These are phyloP conservation scores for Ophiostoma tasmaniense DNA, from an alignment of 2,329 filamentous ascomycete genomes.

Conservation along the genomic window DNA sequence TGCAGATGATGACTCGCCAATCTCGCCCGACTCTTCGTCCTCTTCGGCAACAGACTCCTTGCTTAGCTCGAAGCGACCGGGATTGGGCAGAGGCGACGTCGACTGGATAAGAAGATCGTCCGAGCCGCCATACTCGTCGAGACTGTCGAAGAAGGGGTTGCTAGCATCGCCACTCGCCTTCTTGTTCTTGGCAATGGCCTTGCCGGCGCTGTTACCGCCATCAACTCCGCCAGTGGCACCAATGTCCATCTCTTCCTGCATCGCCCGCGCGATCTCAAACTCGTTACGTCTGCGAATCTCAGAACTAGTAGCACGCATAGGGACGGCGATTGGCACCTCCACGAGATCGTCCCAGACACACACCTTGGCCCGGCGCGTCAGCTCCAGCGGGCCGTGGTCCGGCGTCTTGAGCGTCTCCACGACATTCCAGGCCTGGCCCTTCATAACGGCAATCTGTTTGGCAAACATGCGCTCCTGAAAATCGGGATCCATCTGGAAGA, in stretches of 20 bases:
- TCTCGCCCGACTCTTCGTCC: conserved; percentile 21
- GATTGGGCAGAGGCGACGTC: conserved; percentile 58
- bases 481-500: conserved; percentile 88
- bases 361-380: conserved; percentile 81
- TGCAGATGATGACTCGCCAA: background rate
- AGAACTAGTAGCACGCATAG: conserved; percentile 74
- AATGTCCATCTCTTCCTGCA: conserved; percentile 90
- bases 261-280: conserved; percentile 28
- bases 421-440: conserved; percentile 98
- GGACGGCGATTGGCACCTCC: conserved; percentile 88
- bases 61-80: conserved; percentile 64
- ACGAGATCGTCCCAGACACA: conserved; percentile 98
- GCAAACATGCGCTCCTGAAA: conserved; percentile 99
- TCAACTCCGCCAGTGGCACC: conserved; percentile 42
- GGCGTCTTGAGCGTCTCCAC: conserved; percentile 90
- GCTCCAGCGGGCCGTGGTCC: conserved; percentile 84
- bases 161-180: conserved; percentile 11
- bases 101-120: conserved; percentile 63
- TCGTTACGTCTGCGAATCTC: conserved; percentile 61
- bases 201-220: background rate
- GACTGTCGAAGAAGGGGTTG: background rate
- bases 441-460: conserved; percentile 97
- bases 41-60: conserved; percentile 35
- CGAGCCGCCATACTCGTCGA: conserved; percentile 25
- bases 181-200: conserved; percentile 27